Evolutionary conservation across 805 yeast genomes (phyloP), one percentile per base, ranked within the genome.

Genomic region (Yarrowia sp.): DNA sequence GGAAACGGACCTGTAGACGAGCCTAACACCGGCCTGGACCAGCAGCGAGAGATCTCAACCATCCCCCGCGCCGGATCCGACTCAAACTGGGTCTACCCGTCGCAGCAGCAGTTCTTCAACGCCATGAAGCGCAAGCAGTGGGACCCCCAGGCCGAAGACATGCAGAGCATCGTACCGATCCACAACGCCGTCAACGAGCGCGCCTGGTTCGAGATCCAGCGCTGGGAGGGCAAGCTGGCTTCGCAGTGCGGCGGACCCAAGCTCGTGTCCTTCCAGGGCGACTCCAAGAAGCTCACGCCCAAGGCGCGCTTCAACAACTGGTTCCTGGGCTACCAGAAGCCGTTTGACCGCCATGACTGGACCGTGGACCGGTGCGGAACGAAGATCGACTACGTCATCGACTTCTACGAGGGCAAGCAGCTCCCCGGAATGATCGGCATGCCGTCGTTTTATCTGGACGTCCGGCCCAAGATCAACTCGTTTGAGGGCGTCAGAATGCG

Each of bases 271-370:
- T 93, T 93, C 74, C 86, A 88, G 72, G 99, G 98, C 6, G 96
- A 94, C 71, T 84, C 92, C 49, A 82, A 84, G 65, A 87, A 88
- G 67, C 69, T 90, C 39, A 90, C 97, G 0, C 99, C 99, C 6
- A 80, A 94, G 67, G 98, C 98, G 0, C 80, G 89, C 65, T 77
- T 87, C 64, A 82, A 85, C 63, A 73, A 82, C 59, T 70, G 84
- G 36, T 68, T 89, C 58, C 69, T 70, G 63, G 97, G 96, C 0
- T 79, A 82, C 63, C 84, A 84, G 55, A 81, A 81, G 65, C 99
- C 99, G 0, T 93, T 93, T 75, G 99, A 93, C 74, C 81, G 99
- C 68, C 99, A 93, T 71, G 99, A 93, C 74, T 93, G 99, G 99
- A 78, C 81, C 6, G 81, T 93, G 10, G 85, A 88, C 68, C 77